Evolutionary conservation across 2,329 filamentous ascomycete genomes (phyloP), one percentile per base, ranked within the genome.

Genomic region (Endothia cerciana): DNA sequence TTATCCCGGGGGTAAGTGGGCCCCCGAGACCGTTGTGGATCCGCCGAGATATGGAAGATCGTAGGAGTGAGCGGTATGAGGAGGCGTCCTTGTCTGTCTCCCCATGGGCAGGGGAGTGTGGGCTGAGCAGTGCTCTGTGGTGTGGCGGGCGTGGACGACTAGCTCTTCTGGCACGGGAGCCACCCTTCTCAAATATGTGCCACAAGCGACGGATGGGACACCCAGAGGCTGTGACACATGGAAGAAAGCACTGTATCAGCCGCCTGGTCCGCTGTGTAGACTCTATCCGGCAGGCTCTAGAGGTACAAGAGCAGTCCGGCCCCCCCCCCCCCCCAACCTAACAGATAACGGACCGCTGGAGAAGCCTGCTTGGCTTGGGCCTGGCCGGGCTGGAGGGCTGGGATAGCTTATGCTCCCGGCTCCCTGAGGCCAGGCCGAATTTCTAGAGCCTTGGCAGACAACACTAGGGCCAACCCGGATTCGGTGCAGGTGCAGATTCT

Each of bases 11-110:
- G 38, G n/a, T 40, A 58, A 40, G 33, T 36, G 55, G 33, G 33
- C 36, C 38, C n/a, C 55, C 36, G 55, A 58, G 36, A 58, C 55
- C 55, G 55, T 58, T 58, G 55, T 58, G 55, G 55, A 58, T 38
- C 36, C 55, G 55, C 55, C 55, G 55, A 58, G 55, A 58, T 58
- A 58, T 25, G n/a, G 55, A 36, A 10, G 25, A 7, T 15, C 25
- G n/a, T 41, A 25, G 53, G 55, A 58, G 55, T 15, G n/a, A 41
- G n/a, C 36, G 55, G 55, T 22, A 41, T 58, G 33, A 3, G 33
- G 19, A 51, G 47, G 25, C 47, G 47, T 22, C 28, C 13, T 13
- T 43, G 4, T 17, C 25, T 28, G 22, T 30, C 22, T 51, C 47
- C 17, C 22, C 47, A 51, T 25, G 47, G 22, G 22, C 55, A 17